Conservation (phyloP, 73 alveolate species). For the Durusdinium trenchii region DNA sequence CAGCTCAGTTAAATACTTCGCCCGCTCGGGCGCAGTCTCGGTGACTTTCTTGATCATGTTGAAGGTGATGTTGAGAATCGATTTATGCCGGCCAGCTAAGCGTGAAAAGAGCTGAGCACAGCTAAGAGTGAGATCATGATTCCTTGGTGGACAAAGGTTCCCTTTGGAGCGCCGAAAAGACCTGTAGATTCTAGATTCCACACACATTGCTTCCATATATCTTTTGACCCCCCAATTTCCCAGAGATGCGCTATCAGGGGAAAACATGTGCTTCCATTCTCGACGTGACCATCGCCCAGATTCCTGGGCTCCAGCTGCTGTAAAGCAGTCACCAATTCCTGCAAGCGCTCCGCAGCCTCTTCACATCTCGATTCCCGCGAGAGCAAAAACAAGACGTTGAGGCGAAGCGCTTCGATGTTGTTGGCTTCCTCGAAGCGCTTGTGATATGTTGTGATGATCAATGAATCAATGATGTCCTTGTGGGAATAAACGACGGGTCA, state of each 20-base stretch:
- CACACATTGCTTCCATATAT: too few species aligned
- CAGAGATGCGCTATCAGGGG: too few species aligned
- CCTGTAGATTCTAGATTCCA: too few species aligned
- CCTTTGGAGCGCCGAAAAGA: too few species aligned
- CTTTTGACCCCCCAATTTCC: too few species aligned
- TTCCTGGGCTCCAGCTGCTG: slow-evolving; percentile 97
- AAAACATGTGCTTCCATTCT: too few species aligned
- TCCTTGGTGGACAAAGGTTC: too few species aligned
- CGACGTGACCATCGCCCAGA: slow-evolving; percentile 7
- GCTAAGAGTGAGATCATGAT: slow-evolving; percentile 89
- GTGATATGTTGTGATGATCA: too few species aligned
- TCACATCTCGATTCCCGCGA: slow-evolving; percentile 98
- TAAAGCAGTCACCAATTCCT: slow-evolving; percentile 97
- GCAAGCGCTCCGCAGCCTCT: slow-evolving; percentile 97
- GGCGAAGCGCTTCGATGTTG: slow-evolving; percentile 97
- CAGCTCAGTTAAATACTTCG: slow-evolving; percentile 97
- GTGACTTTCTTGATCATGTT: slow-evolving; percentile 67
- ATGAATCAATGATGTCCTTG: too few species aligned
- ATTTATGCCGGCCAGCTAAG: slow-evolving; percentile 86
- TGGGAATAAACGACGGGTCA: too few species aligned
- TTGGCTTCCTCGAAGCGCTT: too few species aligned
- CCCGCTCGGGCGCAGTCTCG: slow-evolving; percentile 64
- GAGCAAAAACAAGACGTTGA: slow-evolving; percentile 97
- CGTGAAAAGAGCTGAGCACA: slow-evolving; percentile 97
- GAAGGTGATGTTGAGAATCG: slow-evolving; percentile 73